phyloP scores from a whole-genome alignment of 1,284 basidiomycete genomes.

The Cutaneotrichosporon sp. region DNA sequence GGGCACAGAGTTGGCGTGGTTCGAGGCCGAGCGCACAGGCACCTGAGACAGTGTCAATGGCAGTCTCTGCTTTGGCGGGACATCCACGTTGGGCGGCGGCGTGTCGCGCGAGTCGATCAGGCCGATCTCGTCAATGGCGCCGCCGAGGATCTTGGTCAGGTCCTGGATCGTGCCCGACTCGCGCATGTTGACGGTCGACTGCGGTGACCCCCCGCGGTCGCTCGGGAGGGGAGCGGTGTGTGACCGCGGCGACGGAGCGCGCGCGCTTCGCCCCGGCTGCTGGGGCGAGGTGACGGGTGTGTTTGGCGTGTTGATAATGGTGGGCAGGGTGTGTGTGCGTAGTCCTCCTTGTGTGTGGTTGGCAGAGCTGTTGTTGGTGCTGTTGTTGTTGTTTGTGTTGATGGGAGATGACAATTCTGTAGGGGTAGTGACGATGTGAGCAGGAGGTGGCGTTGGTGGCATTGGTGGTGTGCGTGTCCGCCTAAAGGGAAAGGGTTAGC shows the following conservation, averaged over 20 bases:
- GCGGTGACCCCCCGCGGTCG: not conserved
- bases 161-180: conserved; percentile 41
- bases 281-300: conserved; percentile 18
- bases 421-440: not conserved
- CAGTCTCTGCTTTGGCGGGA: conserved; percentile 23
- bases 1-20: not conserved
- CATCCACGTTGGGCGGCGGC: conserved; percentile 37
- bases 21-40: conserved; percentile 11
- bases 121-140: conserved; percentile 52
- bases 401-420: not conserved
- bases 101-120: conserved; percentile 42
- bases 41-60: conserved; percentile 1
- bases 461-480: conserved; percentile 4
- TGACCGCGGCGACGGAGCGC: conserved; percentile 11
- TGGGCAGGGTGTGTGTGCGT: conserved; percentile 21
- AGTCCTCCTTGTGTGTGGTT: not conserved
- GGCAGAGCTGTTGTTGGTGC: no score
- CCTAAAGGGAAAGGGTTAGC: not conserved
- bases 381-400: not conserved
- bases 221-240: not conserved
- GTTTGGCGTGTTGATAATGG: conserved; percentile 38
- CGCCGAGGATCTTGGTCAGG: conserved; percentile 48
- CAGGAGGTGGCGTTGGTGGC: not conserved
- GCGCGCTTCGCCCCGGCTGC: not conserved
- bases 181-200: not conserved